Evolutionary conservation across 306 rosid species (phyloP).

Genomic region (Spatholobus suberectus): DNA sequence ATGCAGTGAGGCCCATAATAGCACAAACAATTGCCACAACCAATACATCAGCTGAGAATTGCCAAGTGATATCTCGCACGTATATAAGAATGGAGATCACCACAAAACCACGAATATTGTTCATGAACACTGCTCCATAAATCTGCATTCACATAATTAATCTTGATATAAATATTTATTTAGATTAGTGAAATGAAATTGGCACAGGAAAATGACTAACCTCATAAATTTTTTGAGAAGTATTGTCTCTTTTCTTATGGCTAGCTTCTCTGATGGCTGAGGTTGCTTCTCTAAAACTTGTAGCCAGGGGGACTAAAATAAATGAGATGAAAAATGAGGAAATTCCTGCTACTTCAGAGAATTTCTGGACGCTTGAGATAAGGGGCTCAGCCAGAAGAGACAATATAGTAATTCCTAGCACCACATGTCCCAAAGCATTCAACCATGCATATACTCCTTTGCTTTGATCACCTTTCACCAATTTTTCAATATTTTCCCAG

Average conservation of each 20-base stretch:
- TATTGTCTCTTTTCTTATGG: conserved; percentile 45
- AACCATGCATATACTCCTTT: conserved; percentile 26
- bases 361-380: conserved; percentile 41
- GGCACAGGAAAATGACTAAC: conserved; percentile 20
- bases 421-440: conserved; percentile 18
- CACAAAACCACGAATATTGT: conserved; percentile 65
- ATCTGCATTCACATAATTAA: conserved; percentile 54
- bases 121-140: conserved; percentile 71
- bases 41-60: conserved; percentile 64
- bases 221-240: conserved; percentile 53
- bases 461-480: conserved; percentile 28
- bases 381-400: conserved; percentile 59
- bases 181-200: not conserved
- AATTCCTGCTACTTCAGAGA: conserved; percentile 41
- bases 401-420: conserved; percentile 29
- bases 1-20: conserved; percentile 51
- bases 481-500: conserved; percentile 35
- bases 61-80: conserved; percentile 55
- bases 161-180: not conserved
- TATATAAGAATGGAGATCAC: conserved; percentile 58
- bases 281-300: conserved; percentile 52
- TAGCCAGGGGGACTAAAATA: conserved; percentile 52
- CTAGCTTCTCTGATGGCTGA: conserved; percentile 49
- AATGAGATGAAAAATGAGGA: conserved; percentile 34
- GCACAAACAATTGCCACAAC: conserved; percentile 65